phyloP scores from a whole-genome alignment of 2,329 filamentous ascomycete genomes.

The Talaromyces amestolkiae region DNA sequence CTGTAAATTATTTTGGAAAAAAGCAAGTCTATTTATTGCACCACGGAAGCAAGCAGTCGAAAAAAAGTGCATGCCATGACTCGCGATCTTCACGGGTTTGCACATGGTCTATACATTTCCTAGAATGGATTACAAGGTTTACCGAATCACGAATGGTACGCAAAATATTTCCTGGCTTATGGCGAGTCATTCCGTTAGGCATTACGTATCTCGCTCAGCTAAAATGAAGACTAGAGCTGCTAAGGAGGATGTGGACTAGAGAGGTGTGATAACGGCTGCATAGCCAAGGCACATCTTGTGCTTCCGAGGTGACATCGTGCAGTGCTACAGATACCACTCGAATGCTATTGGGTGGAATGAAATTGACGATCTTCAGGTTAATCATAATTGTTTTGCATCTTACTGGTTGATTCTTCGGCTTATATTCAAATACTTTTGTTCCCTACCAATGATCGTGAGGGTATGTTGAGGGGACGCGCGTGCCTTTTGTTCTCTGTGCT shows the following conservation, averaged over 20 bases:
- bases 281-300: background rate
- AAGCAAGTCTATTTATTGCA: background rate
- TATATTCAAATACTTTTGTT: background rate
- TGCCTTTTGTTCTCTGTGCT: background rate
- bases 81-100: constrained; percentile 12
- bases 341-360: background rate
- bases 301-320: constrained; percentile 15
- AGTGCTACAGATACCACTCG: background rate
- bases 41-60: background rate
- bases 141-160: background rate
- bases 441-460: background rate
- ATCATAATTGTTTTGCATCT: background rate
- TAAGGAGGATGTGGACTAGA: background rate
- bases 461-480: background rate
- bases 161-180: background rate
- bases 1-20: background rate
- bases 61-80: constrained; percentile 1
- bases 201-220: background rate
- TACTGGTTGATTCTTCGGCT: background rate
- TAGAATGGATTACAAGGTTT: background rate
- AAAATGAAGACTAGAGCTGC: background rate
- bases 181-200: background rate
- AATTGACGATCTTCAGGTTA: background rate
- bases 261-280: constrained; percentile 5
- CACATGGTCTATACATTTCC: constrained; percentile 5